Evolutionary conservation across 2,329 filamentous ascomycete genomes (phyloP), one percentile per base, ranked within the genome.

Genomic region (Neocucurbitaria cava): DNA sequence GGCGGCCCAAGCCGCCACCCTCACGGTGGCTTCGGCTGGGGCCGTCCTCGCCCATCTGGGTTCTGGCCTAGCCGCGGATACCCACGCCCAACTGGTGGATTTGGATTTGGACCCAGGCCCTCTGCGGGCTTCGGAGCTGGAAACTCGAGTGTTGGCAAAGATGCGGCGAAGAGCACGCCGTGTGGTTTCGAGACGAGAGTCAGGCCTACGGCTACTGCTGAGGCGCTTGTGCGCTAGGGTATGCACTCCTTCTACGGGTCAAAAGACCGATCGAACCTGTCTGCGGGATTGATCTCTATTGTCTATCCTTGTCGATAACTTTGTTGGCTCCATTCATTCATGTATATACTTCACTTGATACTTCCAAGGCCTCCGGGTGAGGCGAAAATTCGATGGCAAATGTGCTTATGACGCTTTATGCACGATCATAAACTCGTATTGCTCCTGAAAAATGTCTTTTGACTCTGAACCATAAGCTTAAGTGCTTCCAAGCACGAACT

Each of bases 161-260:
- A 30, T 10, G 52, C 56, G 24, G 38, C 56, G 5, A 49, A 52
- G 15, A 59, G 51, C 46, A 64, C 59, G 21, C 65, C 65, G 20
- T 65, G 61, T 46, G 64, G 61, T 6, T 49, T 70, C 26, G 56
- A 64, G 54, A 70, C 64, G 1, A 64, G 52, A 52, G 52, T 68
- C 17, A 65, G 56, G 51, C 58, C 63, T 17, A 64, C 58, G n/a
- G 43, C 66, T 23, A 65, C 63, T 5, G 52, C 28, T 21, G 45
- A 28, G 23, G 47, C 55, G 18, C 42, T 41, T 38, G 45, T 52
- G 40, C 40, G 41, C 23, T 56, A 56, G 11, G 11, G 10, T 2
- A 40, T 5, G n/a, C 20, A 8, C 10, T 3, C 7, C 24, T 20
- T 7, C 15, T 24, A 17, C 5, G 21, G 38, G n/a, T 23, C 13